Conservation (phyloP, 2,329 filamentous ascomycete species). For the Pestalotiopsis sp. region DNA sequence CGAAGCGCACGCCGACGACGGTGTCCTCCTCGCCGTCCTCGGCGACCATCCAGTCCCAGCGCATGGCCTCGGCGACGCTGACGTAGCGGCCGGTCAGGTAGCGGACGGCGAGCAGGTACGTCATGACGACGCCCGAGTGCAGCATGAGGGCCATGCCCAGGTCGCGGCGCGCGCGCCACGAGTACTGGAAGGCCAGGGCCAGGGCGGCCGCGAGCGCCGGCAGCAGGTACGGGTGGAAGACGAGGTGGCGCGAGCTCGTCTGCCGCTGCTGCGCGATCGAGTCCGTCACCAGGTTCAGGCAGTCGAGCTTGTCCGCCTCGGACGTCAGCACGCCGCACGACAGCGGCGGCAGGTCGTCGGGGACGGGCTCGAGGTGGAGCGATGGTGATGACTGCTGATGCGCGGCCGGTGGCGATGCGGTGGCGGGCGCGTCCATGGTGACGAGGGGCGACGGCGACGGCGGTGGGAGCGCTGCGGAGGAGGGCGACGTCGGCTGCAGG, state of each 20-base stretch:
- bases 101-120: slow-evolving; percentile 63
- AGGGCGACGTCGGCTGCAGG: slow-evolving; percentile 53
- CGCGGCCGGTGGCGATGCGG: not conserved
- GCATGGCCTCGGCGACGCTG: slow-evolving; percentile 60
- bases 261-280: slow-evolving; percentile 83
- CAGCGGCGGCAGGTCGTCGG: slow-evolving; percentile 65
- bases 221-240: slow-evolving; percentile 63
- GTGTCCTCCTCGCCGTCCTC: slow-evolving; percentile 51
- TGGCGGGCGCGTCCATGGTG: slow-evolving; percentile 41
- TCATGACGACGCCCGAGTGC: slow-evolving; percentile 63
- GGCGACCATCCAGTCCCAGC: slow-evolving; percentile 63
- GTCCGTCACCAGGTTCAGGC: slow-evolving; percentile 76
- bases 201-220: slow-evolving; percentile 48
- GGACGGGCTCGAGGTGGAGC: slow-evolving; percentile 22
- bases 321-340: slow-evolving; percentile 59
- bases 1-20: slow-evolving; percentile 68
- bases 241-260: slow-evolving; percentile 62
- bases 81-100: slow-evolving; percentile 66
- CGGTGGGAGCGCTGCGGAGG: slow-evolving; percentile 38
- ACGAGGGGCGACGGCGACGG: slow-evolving; percentile 39
- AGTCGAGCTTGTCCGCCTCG: slow-evolving; percentile 65
- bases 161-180: slow-evolving; percentile 51
- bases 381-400: not conserved
- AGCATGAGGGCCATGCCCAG: slow-evolving; percentile 60
- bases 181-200: slow-evolving; percentile 47